phyloP scores from a whole-genome alignment of 495 filamentous ascomycete species.

The Penicillium bialowiezense region DNA sequence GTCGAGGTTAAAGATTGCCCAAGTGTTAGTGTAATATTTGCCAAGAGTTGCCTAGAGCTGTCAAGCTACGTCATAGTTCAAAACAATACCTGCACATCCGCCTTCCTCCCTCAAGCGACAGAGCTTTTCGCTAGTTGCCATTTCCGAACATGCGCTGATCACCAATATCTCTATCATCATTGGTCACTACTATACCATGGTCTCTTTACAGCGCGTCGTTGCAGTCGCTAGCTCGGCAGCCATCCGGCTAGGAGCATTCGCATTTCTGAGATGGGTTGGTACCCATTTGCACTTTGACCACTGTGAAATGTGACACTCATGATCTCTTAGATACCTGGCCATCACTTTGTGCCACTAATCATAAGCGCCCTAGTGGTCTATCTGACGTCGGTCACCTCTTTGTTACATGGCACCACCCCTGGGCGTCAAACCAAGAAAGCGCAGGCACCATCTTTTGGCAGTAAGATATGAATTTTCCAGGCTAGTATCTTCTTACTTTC shows the following conservation, averaged over 20 bases:
- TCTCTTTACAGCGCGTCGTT: constrained; percentile 21
- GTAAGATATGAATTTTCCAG: too few relatives aligned
- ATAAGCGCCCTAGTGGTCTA: constrained; percentile 73
- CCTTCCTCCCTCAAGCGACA: background rate
- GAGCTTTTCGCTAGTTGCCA: too few relatives aligned
- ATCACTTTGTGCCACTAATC: constrained; percentile 60
- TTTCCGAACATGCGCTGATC: background rate
- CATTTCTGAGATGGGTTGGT: constrained; percentile 86
- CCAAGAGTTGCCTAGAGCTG: background rate
- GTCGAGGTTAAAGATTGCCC: too few relatives aligned
- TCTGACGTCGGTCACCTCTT: constrained; percentile 55
- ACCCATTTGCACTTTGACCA: background rate
- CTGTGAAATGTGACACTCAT: constrained; percentile 15
- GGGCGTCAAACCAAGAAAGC: constrained; percentile 3
- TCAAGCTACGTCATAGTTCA: constrained; percentile 3
- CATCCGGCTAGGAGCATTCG: constrained; percentile 59
- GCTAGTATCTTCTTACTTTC: too few relatives aligned
- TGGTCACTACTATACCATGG: constrained; percentile 20
- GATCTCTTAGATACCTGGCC: constrained; percentile 56
- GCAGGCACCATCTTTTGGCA: too few relatives aligned
- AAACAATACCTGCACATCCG: too few relatives aligned
- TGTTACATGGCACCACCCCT: constrained; percentile 20
- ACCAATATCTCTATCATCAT: background rate
- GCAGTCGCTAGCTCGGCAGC: constrained; percentile 55
- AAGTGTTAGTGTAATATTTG: too few relatives aligned